A percentile compares a stretch with the other conserved stretches of the same genome.
Conservation (phyloP, 495 filamentous ascomycete species). For the Penicillium subrubescens region DNA sequence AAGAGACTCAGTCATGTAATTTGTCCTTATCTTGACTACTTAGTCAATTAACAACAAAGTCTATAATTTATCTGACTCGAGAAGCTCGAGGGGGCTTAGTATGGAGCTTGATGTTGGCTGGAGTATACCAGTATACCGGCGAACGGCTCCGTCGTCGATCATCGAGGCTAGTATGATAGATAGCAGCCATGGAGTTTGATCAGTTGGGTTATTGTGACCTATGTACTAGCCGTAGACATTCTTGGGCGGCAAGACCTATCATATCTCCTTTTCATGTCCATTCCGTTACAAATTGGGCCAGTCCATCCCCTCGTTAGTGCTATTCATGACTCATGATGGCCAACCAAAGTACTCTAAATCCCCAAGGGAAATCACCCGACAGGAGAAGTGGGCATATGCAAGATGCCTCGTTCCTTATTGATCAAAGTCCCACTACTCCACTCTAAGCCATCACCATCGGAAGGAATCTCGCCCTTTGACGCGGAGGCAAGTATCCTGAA, state of each 20-base stretch:
- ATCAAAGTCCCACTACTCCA: neutral
- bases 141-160: neutral
- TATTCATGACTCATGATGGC: neutral
- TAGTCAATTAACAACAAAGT: neutral
- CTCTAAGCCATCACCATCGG: slow-evolving; percentile 12
- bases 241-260: neutral
- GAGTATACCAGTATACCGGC: neutral
- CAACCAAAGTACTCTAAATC: neutral
- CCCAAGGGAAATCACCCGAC: slow-evolving; percentile 18
- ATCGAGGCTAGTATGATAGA: neutral
- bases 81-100: neutral
- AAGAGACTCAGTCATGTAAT: too few relatives aligned
- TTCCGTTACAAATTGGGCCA: slow-evolving; percentile 4
- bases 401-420: slow-evolving; percentile 19
- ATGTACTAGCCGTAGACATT: neutral
- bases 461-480: slow-evolving; percentile 15
- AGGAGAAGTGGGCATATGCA: slow-evolving; percentile 17
- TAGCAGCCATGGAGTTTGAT: neutral
- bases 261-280: neutral
- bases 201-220: neutral
- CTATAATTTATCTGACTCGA: neutral
- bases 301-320: slow-evolving; percentile 5
- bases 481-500: slow-evolving; percentile 7
- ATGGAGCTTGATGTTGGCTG: neutral
- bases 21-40: neutral